Base-by-base conservation (phyloP, 208 protist species). In the Vickermania ingenoplastis region DNA sequence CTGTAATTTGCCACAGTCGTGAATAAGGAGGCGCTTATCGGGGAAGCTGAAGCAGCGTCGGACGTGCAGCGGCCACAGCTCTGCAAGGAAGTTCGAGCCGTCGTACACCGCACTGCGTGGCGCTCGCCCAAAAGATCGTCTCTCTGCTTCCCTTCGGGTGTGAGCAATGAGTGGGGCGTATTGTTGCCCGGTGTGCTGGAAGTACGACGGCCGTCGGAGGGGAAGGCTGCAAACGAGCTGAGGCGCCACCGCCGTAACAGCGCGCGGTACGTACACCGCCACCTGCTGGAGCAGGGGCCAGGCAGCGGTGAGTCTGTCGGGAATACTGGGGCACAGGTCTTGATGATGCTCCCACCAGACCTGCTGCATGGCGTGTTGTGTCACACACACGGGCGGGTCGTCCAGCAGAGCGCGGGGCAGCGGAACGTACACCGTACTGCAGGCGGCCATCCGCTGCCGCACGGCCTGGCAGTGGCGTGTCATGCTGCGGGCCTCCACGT, bases 1-100 rank as follows among this genome's bases (percentile, higher is more conserved):
- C 63, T 98, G 93, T 48, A 99, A 67, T 73, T 99, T 99, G 26
- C 97, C 97, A 69, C 96, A 98, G 74, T 98, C 97, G 71, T 96
- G 94, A 66, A 98, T 95, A 1, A 99, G 50, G 2, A 99, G 76
- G 0, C 86, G 67, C 66, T 93, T 92, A 75, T 98, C 96, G 1
- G 97, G 97, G 60, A 99, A 98, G 60, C 67, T 78, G 59, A 98
- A 78, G 65, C 77, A 83, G 45, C 75, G 75, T 14, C 81, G 79
- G 17, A 90, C 72, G 41, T 88, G 76, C 1, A 91, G 63, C 28
- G 83, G 65, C 79, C 81, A 92, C 45, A 93, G 50, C 66, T 93
- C 86, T 2, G 26, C 14, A 24, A 80, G 50, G 59, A 89, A 88
- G 5, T 36, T 62, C 2, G 79, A 64, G 24, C 55, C 79, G 65